Evolutionary conservation across 2,329 filamentous ascomycete species (phyloP).

Genomic region (Microascus cirrosus): DNA sequence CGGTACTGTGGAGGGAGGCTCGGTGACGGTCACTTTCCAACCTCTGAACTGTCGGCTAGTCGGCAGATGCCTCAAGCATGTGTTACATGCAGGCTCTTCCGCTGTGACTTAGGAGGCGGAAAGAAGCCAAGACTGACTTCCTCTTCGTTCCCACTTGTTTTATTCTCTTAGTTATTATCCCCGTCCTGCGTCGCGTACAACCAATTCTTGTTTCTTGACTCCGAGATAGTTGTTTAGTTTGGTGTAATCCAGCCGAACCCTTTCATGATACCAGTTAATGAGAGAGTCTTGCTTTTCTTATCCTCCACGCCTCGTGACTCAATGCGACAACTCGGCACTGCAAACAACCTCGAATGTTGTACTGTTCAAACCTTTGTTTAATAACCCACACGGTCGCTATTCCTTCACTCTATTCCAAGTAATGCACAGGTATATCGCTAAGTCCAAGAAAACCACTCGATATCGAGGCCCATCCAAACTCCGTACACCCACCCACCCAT

Average conservation of each 20-base stretch:
- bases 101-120: not conserved
- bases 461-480: not conserved
- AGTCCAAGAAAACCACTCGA: not conserved
- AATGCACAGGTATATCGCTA: not conserved
- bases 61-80: not conserved
- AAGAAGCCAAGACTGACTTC: not conserved
- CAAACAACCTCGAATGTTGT: too few relatives aligned
- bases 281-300: constrained; percentile 3
- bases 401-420: not conserved
- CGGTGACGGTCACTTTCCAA: not conserved
- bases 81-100: not conserved
- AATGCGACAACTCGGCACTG: not conserved
- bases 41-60: not conserved
- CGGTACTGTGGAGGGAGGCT: not conserved
- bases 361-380: not conserved
- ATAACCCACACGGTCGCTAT: not conserved
- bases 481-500: not conserved
- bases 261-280: constrained; percentile 7
- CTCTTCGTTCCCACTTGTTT: not conserved
- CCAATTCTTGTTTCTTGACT: constrained; percentile 1
- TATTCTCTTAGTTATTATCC: not conserved
- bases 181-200: not conserved
- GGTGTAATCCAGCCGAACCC: constrained; percentile 5
- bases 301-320: not conserved
- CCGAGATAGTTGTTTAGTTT: constrained; percentile 5